Conservation (phyloP, 805 yeast species). For the Metschnikowia borealis region DNA sequence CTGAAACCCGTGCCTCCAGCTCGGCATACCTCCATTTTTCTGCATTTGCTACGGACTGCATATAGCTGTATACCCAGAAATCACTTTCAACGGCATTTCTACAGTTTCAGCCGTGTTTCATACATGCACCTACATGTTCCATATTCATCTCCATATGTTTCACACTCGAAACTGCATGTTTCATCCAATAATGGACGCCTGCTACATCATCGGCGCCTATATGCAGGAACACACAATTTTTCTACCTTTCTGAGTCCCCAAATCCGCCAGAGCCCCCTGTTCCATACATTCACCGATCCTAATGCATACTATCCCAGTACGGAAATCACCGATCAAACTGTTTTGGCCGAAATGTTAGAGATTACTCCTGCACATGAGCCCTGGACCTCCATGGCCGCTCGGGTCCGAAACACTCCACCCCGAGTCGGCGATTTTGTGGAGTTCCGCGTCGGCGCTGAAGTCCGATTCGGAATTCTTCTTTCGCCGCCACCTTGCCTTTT, state of each 20-base stretch:
- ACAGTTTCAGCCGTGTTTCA: no score
- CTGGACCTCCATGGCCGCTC: slow-evolving; percentile 13
- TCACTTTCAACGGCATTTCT: no score
- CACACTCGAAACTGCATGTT: no score
- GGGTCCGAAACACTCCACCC: slow-evolving; percentile 15
- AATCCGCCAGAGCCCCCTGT: background rate
- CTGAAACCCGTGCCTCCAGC: no score
- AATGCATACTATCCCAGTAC: slow-evolving; percentile 15
- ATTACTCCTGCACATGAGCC: slow-evolving; percentile 9
- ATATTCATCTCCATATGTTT: no score
- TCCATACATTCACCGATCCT: slow-evolving; percentile 9
- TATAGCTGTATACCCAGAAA: no score
- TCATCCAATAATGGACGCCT: no score
- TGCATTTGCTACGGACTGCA: no score
- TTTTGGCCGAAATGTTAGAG: slow-evolving; percentile 5
- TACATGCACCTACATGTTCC: no score
- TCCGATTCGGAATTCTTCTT: slow-evolving; percentile 36
- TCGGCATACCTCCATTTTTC: no score
- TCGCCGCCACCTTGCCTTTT: slow-evolving; percentile 29
- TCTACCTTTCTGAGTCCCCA: no score
- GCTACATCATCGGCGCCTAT: background rate
- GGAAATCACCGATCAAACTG: slow-evolving; percentile 16
- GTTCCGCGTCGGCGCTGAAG: slow-evolving; percentile 18
- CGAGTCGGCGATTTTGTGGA: slow-evolving; percentile 40
- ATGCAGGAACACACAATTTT: background rate